Percentiles rank a stretch among this genome's conserved stretches.
Conservation (phyloP, 306 rosid species). For the Mimosa bimucronata region DNA sequence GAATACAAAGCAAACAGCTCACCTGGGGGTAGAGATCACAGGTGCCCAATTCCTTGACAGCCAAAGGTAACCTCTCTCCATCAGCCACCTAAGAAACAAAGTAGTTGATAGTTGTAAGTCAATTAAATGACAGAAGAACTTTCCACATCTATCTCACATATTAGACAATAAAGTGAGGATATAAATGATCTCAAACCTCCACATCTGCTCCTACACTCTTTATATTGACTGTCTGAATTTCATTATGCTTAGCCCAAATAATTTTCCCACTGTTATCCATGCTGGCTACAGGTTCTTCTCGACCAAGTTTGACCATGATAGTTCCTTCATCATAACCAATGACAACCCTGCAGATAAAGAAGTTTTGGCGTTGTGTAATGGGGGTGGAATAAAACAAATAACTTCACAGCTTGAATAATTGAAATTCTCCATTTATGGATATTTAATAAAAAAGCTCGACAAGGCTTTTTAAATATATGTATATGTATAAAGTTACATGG, state of each 20-base stretch:
- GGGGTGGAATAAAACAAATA: neutral
- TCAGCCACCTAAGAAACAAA: constrained; percentile 75
- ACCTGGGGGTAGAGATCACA: constrained; percentile 99
- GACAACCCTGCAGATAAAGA: constrained; percentile 71
- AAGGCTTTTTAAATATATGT: neutral
- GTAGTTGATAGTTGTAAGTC: constrained; percentile 15
- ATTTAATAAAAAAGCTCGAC: neutral
- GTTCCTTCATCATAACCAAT: constrained; percentile 99
- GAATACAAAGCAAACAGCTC: constrained; percentile 41
- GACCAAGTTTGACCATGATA: constrained; percentile 98
- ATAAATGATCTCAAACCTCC: constrained; percentile 63
- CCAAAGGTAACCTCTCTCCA: constrained; percentile 97
- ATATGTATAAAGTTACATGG: neutral
- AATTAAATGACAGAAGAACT: constrained; percentile 19
- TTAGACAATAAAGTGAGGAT: constrained; percentile 15
- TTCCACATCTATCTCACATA: constrained; percentile 8
- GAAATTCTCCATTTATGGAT: constrained; percentile 22
- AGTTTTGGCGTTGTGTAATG: constrained; percentile 15
- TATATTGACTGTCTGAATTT: constrained; percentile 95
- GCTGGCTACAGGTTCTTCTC: constrained; percentile 98
- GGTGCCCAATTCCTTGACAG: constrained; percentile 95
- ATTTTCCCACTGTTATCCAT: constrained; percentile 99
- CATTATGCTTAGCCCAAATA: constrained; percentile 98
- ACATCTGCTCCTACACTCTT: constrained; percentile 91
- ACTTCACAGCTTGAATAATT: constrained; percentile 22